Evolutionary conservation across 164 flowering plant species (phyloP).

Genomic region (Piper betle): DNA sequence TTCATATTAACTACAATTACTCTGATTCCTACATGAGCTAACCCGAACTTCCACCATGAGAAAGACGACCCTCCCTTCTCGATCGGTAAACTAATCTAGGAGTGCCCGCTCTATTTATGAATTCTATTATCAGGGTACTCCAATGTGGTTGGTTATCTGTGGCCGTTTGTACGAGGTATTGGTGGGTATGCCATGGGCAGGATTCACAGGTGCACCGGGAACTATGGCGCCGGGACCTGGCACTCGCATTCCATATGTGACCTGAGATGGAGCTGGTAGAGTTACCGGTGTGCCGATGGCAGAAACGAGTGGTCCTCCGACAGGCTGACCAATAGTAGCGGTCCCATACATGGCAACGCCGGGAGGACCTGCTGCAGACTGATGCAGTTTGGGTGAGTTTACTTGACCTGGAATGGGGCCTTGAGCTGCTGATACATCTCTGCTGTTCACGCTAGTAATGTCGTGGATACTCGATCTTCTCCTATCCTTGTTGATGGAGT

Average conservation of each 20-base stretch:
- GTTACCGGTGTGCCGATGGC: conserved; percentile 85
- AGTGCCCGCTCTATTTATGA: conserved; percentile 2
- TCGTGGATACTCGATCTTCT: conserved; percentile 91
- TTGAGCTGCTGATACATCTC: conserved; percentile 46
- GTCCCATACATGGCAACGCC: conserved; percentile 50
- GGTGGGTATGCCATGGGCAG: conserved; percentile 51
- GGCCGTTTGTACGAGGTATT: conserved; percentile 59
- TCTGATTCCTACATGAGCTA: not conserved
- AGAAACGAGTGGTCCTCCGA: conserved; percentile 68
- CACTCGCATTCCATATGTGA: conserved; percentile 67
- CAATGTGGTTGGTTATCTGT: conserved; percentile 28
- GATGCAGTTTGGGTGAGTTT: conserved; percentile 31
- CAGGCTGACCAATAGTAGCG: conserved; percentile 69
- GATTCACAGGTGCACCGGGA: conserved; percentile 66
- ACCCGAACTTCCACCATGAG: not conserved
- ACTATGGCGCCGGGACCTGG: conserved; percentile 54
- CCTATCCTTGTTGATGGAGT: conserved; percentile 90
- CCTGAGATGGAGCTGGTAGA: conserved; percentile 50
- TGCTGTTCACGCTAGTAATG: conserved; percentile 59
- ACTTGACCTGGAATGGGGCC: conserved; percentile 80
- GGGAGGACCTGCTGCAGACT: conserved; percentile 24
- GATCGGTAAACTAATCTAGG: not conserved
- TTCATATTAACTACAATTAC: not conserved
- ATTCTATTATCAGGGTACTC: conserved; percentile 8
- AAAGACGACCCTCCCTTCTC: not conserved